phyloP scores from a whole-genome alignment of 306 rosid species.

The Lablab purpureus region DNA sequence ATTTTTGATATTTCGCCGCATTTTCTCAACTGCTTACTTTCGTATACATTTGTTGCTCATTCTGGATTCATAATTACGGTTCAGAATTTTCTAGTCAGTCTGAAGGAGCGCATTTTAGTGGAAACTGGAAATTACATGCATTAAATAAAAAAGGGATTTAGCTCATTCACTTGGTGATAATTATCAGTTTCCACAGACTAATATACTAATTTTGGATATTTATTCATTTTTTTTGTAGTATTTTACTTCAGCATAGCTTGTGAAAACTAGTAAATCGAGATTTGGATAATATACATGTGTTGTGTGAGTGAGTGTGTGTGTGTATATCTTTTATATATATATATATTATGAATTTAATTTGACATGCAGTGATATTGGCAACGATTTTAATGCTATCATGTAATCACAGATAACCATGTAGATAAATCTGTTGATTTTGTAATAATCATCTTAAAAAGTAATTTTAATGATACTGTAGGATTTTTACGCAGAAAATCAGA shows the following conservation, averaged over 20 bases:
- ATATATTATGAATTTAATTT: no score
- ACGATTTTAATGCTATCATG: background rate
- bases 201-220: background rate
- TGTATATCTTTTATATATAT: no score
- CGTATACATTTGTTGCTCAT: background rate
- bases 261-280: background rate
- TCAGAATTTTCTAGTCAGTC: background rate
- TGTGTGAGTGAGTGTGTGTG: no score
- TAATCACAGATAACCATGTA: background rate
- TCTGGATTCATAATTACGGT: background rate
- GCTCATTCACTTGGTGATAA: background rate
- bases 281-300: background rate
- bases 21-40: slow-evolving; percentile 31
- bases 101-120: background rate
- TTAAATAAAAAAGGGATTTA: background rate
- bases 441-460: background rate
- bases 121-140: background rate
- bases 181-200: background rate
- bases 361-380: background rate
- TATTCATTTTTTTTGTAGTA: background rate
- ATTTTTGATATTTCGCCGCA: background rate
- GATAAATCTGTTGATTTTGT: background rate
- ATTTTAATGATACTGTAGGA: background rate
- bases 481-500: background rate
- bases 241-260: background rate